phyloP scores from a whole-genome alignment of 2,329 filamentous ascomycete genomes.

The Zymoseptoria crescenta region DNA sequence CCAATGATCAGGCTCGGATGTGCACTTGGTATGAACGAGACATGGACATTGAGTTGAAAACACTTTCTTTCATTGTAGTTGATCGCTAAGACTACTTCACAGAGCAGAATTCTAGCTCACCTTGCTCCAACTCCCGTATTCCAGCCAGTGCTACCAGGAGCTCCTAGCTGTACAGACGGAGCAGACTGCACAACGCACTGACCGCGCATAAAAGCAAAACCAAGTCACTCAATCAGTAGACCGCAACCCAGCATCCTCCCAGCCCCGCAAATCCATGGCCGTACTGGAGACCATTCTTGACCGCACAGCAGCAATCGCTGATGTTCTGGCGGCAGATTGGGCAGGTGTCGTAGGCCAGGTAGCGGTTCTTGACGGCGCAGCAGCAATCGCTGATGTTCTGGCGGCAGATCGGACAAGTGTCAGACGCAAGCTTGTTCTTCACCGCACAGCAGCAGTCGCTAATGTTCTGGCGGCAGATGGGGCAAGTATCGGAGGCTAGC shows the following conservation, averaged over 20 bases:
- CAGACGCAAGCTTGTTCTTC: neutral
- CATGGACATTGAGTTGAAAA: too few relatives aligned
- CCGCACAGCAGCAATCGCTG: slow-evolving; percentile 1
- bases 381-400: slow-evolving; percentile 4
- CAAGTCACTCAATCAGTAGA: neutral
- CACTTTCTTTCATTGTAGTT: too few relatives aligned
- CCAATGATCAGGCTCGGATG: too few relatives aligned
- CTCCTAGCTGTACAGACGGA: slow-evolving; percentile 4
- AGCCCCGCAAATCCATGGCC: neutral
- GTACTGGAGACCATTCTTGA: neutral
- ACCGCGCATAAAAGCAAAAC: neutral
- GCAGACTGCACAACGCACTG: neutral
- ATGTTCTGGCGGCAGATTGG: slow-evolving; percentile 3
- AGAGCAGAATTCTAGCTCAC: neutral
- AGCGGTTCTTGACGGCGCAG: neutral
- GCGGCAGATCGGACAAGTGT: slow-evolving; percentile 1
- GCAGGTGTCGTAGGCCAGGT: neutral
- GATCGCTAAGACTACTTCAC: too few relatives aligned
- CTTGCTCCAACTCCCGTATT: neutral
- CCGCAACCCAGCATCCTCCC: neutral
- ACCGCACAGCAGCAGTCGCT: slow-evolving; percentile 1
- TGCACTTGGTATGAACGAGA: too few relatives aligned
- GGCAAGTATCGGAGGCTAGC: neutral
- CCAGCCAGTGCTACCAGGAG: neutral
- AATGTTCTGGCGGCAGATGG: slow-evolving; percentile 3